Conservation (phyloP, 495 filamentous ascomycete genomes). For the Lentithecium fluviatile region DNA sequence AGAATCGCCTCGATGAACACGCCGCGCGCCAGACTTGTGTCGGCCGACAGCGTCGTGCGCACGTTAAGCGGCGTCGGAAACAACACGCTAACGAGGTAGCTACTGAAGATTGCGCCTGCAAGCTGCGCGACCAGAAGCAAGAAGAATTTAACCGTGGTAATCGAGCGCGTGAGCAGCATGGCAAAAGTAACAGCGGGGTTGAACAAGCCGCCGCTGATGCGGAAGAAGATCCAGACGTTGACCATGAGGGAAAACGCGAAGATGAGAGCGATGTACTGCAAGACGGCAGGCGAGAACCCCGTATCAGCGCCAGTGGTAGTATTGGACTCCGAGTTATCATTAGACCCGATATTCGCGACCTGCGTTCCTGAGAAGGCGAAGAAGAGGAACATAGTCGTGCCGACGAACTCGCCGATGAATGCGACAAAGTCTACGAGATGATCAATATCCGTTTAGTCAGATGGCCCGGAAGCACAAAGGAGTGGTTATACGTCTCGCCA, state of each 20-base stretch:
- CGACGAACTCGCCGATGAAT: slow-evolving; percentile 35
- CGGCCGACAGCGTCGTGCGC: slow-evolving; percentile 56
- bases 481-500: slow-evolving; percentile 15
- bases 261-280: slow-evolving; percentile 64
- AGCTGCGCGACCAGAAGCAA: slow-evolving; percentile 56
- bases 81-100: slow-evolving; percentile 58
- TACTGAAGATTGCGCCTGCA: slow-evolving; percentile 55
- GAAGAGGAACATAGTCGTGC: slow-evolving; percentile 39
- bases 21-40: slow-evolving; percentile 61
- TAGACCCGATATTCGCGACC: slow-evolving; percentile 33
- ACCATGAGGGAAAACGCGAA: slow-evolving; percentile 74
- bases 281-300: slow-evolving; percentile 16
- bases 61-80: slow-evolving; percentile 55
- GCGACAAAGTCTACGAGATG: slow-evolving; percentile 30
- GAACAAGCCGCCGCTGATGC: slow-evolving; percentile 75
- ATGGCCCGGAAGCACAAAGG: slow-evolving; percentile 2
- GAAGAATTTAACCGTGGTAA: slow-evolving; percentile 51
- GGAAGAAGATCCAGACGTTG: slow-evolving; percentile 82
- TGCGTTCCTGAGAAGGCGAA: slow-evolving; percentile 36
- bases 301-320: slow-evolving; percentile 40
- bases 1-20: slow-evolving; percentile 79
- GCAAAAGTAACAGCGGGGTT: slow-evolving; percentile 72
- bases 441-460: slow-evolving; percentile 9
- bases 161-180: slow-evolving; percentile 55
- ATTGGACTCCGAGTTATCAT: slow-evolving; percentile 1